Percentiles rank a stretch among this genome's conserved stretches.
These are phyloP conservation scores for Cladosporium austrohemisphaericum DNA, from an alignment of 2,329 filamentous ascomycete genomes.

Conservation along the genomic window DNA sequence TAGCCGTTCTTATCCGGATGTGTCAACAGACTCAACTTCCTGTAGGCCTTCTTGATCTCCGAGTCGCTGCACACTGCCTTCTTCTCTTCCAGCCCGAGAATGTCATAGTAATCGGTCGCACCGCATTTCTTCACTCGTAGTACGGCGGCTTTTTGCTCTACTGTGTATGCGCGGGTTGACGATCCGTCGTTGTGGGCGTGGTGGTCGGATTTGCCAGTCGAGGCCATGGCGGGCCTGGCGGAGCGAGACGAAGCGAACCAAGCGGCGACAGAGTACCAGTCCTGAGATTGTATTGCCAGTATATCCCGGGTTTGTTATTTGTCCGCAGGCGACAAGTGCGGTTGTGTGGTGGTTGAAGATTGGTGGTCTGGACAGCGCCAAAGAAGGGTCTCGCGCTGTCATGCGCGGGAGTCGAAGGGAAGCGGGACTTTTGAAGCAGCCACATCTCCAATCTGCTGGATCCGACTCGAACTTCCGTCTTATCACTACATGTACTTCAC, in stretches of 20 bases:
- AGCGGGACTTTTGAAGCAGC: neutral
- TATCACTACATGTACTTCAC: too few species aligned
- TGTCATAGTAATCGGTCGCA: conserved; percentile 91
- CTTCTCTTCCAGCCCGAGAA: conserved; percentile 68
- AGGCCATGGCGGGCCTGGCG: conserved; percentile 11
- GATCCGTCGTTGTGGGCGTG: conserved; percentile 74
- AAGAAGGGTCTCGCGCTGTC: conserved; percentile 10
- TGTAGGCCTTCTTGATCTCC: conserved; percentile 97
- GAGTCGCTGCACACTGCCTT: conserved; percentile 65
- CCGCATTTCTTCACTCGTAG: conserved; percentile 80
- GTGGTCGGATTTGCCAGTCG: conserved; percentile 29
- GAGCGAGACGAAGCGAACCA: neutral
- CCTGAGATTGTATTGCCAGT: neutral
- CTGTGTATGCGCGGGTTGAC: conserved; percentile 73
- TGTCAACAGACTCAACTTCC: conserved; percentile 87
- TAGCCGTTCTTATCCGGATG: conserved; percentile 99
- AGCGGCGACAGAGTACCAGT: neutral
- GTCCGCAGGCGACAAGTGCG: neutral
- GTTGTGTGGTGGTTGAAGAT: neutral
- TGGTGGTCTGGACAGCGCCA: conserved; percentile 2
- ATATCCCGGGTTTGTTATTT: neutral
- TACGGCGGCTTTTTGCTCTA: conserved; percentile 88
- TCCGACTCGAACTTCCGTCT: neutral
- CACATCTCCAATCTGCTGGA: neutral
- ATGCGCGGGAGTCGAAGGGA: conserved; percentile 4